A percentile compares a stretch with the other conserved stretches of the same genome.
Conservation (phyloP, 257 asterid genomes). For the Solanum lycopersicoides region DNA sequence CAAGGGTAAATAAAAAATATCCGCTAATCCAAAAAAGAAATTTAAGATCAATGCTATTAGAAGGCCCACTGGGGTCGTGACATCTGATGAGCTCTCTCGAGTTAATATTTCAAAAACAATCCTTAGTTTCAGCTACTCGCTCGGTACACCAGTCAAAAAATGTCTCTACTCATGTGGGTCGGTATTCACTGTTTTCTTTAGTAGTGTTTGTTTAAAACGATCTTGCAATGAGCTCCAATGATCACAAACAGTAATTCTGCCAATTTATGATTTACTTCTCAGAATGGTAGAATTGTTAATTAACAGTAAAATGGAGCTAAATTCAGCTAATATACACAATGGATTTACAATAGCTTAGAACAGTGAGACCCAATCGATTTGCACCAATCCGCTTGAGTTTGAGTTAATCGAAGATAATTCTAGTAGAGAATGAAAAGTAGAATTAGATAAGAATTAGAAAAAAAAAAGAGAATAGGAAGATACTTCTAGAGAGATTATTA, state of each 20-base stretch:
- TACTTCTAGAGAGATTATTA: too few species aligned
- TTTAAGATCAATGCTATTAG: not conserved
- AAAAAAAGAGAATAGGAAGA: too few species aligned
- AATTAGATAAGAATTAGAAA: too few species aligned
- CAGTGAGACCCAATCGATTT: not conserved
- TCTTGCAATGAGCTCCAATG: not conserved
- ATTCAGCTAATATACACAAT: not conserved
- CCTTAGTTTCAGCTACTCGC: not conserved
- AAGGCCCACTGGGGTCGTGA: not conserved
- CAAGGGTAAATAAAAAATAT: not conserved
- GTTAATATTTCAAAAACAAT: too few species aligned
- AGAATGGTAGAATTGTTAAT: not conserved
- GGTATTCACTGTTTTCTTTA: too few species aligned
- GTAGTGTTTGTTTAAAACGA: not conserved
- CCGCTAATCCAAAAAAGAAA: not conserved
- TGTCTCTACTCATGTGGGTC: not conserved
- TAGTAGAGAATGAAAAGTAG: not conserved
- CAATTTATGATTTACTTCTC: not conserved
- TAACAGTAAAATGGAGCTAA: not conserved
- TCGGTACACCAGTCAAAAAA: not conserved
- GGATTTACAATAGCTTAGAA: not conserved
- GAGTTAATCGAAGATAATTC: not conserved
- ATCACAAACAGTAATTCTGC: too few species aligned
- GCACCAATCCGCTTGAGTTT: not conserved
- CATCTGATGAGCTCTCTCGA: too few species aligned